Base-by-base conservation (phyloP, 805 yeast species). In the Candida krabiensis region DNA sequence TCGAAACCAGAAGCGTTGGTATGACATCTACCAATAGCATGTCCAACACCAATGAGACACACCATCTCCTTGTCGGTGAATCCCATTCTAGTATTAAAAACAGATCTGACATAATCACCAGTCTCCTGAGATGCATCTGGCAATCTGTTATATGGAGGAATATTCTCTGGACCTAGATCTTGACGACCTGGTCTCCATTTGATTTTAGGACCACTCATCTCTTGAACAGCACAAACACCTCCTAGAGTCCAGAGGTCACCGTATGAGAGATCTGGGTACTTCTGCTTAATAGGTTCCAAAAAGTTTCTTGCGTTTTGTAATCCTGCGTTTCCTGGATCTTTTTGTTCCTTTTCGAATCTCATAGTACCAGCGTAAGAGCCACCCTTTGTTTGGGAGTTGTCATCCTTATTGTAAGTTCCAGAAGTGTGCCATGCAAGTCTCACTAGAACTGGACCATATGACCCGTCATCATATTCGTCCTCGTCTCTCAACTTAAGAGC, bases 241-340 rank as follows among this genome's bases (percentile, higher is more conserved):
- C 78, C 85, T 23, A 82, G 62, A 8, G 88, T 82, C 80, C 84
- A 80, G 49, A 83, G 70, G 57, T 82, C 89, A 27, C 85, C 82
- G 55, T 79, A 72, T 11, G 80, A 68, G 38, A 82, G 64, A 66
- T 77, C 75, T 9, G 87, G 86, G 63, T 67, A 77, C 54, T 75
- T 67, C 30, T 61, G 63, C 52, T 71, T 70, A 52, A 82, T 64
- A 24, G 80, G 76, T 52, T 73, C 73, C 37, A 82, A 64, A 47
- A 78, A 79, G 42, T 67, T 61, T 43, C 83, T 69, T 8, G 83
- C 87, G 21, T 64, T 55, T 42, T 68, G 73, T 43, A 75, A 56
- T n/a, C 79, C 79, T 11, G 67, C 67, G 53, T 74, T 74, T 33
- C 65, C 78, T 3, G 64, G 65, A 47, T 79, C 83, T 30, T 58